Conservation (phyloP, 2,329 filamentous ascomycete species). For the Fusarium penzigii region DNA sequence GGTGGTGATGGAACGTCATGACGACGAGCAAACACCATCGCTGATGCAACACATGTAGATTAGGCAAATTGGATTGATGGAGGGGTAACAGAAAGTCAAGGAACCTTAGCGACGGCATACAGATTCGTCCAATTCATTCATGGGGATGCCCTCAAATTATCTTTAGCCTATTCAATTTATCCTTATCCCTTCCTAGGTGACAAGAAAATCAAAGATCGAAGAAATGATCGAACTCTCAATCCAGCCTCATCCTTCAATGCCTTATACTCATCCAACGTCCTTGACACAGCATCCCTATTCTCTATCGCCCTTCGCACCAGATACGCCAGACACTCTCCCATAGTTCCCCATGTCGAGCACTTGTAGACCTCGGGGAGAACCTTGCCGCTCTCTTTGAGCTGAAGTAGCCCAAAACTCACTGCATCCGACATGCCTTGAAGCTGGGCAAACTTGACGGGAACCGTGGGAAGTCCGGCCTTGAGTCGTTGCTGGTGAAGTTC, state of each 20-base stretch:
- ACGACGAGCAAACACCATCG: too few relatives aligned
- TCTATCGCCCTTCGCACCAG: slow-evolving; percentile 39
- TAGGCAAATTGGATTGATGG: too few relatives aligned
- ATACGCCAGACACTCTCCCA: slow-evolving; percentile 42
- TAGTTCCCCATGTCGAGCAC: slow-evolving; percentile 42
- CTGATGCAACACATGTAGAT: too few relatives aligned
- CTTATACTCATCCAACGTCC: slow-evolving; percentile 32
- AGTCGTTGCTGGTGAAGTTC: slow-evolving; percentile 45
- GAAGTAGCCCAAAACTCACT: slow-evolving; percentile 51
- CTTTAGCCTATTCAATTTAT: not conserved
- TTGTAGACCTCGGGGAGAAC: slow-evolving; percentile 38
- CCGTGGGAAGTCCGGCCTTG: slow-evolving; percentile 33
- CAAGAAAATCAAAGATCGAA: slow-evolving; percentile 25
- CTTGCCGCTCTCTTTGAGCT: slow-evolving; percentile 31
- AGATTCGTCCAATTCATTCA: too few relatives aligned
- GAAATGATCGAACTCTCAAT: slow-evolving; percentile 35
- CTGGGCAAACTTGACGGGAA: slow-evolving; percentile 50
- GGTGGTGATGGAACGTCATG: too few relatives aligned
- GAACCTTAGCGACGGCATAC: too few relatives aligned
- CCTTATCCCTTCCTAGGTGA: slow-evolving; percentile 2
- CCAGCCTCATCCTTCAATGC: slow-evolving; percentile 32
- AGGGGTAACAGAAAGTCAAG: too few relatives aligned
- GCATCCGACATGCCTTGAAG: slow-evolving; percentile 61
- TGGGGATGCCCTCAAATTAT: not conserved
- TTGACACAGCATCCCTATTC: slow-evolving; percentile 39